Base-by-base conservation (phyloP, 192 early-diverging fungal genomes). In the Podila minutissima region DNA sequence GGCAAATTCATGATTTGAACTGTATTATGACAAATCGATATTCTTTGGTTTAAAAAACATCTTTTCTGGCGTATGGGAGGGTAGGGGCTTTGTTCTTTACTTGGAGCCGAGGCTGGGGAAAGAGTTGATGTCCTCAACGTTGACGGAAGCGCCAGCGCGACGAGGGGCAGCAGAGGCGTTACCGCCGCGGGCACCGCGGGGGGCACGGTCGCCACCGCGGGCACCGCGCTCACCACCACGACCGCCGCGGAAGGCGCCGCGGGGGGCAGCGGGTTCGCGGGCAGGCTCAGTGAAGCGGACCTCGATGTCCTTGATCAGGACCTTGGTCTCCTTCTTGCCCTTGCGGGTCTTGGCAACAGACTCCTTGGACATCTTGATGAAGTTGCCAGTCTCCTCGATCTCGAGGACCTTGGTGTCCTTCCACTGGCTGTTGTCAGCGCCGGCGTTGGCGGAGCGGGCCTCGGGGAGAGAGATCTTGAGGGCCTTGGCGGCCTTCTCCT, bases 371-470 rank as follows among this genome's bases (percentile, higher is more conserved):
- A 86, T 83, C 26, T 92, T 89, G 69, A 85, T 74, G 74, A 91
- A 92, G 74, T 92, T 93, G 58, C 91, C 94, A 73, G 92, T 92
- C 59, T 95, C 93, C 35, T 84, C 86, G 81, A 92, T 93, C 67
- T 88, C 75, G 74, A 97, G 85, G 51, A 89, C 86, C 74, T 92
- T 88, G 60, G 88, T 83, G 75, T 90, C 87, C 92, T 96, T 95
- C 89, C 94, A 95, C 86, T 95, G 90, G 75, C 84, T 76, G 64
- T 95, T 87, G 74, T 97, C 96, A 61, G 89, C 89, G 62, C 92
- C 96, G 74, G 97, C 95, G 89, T 97, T 97, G 83, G 96, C 89
- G 85, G 93, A 90, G 73, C 97, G 92, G 64, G 90, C 84, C 61
- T 88, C 85, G 32, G 88, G 89, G 59, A 89, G 89, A 69, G 87